Evolutionary conservation across 1,284 basidiomycete genomes (phyloP).

Genomic region (Ustilago lituana): DNA sequence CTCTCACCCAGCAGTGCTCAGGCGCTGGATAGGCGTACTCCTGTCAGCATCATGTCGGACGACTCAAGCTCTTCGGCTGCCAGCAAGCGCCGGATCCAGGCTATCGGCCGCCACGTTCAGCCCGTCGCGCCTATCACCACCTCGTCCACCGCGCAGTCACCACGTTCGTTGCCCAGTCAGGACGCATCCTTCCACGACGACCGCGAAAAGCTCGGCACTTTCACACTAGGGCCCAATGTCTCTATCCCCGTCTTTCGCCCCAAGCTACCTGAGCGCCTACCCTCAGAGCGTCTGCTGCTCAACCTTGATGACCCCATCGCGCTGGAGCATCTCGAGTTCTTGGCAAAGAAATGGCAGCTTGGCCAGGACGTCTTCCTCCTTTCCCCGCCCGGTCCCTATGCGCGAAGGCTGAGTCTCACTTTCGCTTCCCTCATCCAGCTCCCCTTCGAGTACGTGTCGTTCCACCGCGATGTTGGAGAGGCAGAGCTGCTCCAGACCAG

Average conservation of each 20-base stretch:
- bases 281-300: slow-evolving; percentile 57
- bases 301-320: slow-evolving; percentile 62
- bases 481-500: slow-evolving; percentile 67
- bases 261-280: slow-evolving; percentile 52
- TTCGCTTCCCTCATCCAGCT: slow-evolving; percentile 66
- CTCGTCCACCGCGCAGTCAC: slow-evolving; percentile 13
- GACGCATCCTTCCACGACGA: slow-evolving; percentile 19
- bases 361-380: slow-evolving; percentile 66
- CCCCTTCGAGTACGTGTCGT: slow-evolving; percentile 66
- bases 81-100: slow-evolving; percentile 35
- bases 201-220: slow-evolving; percentile 52
- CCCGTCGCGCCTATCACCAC: slow-evolving; percentile 32
- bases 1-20: not conserved
- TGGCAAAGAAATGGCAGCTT: slow-evolving; percentile 66
- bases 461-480: slow-evolving; percentile 68
- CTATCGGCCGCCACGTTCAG: slow-evolving; percentile 42
- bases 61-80: slow-evolving; percentile 22
- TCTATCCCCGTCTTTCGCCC: slow-evolving; percentile 60
- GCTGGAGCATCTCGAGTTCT: slow-evolving; percentile 64
- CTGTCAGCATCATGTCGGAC: slow-evolving; percentile 20
- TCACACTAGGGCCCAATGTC: slow-evolving; percentile 62
- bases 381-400: slow-evolving; percentile 66
- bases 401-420: slow-evolving; percentile 67
- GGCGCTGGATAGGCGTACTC: not conserved
- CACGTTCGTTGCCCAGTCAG: slow-evolving; percentile 14